phyloP scores from a whole-genome alignment of 83 land plant genomes.

The Larix sibirica region DNA sequence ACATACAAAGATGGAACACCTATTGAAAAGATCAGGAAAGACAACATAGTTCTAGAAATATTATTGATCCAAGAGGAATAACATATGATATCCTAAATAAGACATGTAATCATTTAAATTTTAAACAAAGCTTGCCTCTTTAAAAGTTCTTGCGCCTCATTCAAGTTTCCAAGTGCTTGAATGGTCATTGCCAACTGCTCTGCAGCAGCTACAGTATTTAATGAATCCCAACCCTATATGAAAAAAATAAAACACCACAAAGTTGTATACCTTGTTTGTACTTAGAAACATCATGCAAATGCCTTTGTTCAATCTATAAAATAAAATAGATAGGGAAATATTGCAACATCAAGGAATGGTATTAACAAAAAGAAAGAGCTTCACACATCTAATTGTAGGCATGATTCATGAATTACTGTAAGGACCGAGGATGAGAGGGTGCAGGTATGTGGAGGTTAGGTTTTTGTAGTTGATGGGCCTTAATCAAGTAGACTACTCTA shows the following conservation, averaged over 20 bases:
- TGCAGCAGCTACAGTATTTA: conserved; percentile 51
- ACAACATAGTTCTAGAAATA: background rate
- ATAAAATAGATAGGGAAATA: background rate
- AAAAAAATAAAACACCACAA: background rate
- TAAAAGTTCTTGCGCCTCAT: conserved; percentile 47
- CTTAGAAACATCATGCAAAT: background rate
- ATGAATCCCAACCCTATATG: conserved; percentile 65
- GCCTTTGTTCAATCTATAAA: background rate
- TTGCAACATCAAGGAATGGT: too few relatives aligned
- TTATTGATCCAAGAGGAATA: background rate
- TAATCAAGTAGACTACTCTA: too few relatives aligned
- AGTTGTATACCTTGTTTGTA: background rate
- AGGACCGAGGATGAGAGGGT: too few relatives aligned
- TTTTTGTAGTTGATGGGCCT: too few relatives aligned
- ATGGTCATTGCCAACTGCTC: conserved; percentile 54
- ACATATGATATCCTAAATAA: background rate
- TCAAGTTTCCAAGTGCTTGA: conserved; percentile 45
- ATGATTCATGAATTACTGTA: too few relatives aligned
- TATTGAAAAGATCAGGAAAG: background rate
- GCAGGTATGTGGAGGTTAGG: too few relatives aligned
- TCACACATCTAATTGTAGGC: too few relatives aligned
- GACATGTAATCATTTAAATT: background rate
- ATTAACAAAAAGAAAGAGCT: too few relatives aligned
- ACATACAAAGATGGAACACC: too few relatives aligned
- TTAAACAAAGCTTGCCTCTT: conserved; percentile 17